Base-by-base conservation (phyloP, 306 rosid species). In the Glycine tomentella region DNA sequence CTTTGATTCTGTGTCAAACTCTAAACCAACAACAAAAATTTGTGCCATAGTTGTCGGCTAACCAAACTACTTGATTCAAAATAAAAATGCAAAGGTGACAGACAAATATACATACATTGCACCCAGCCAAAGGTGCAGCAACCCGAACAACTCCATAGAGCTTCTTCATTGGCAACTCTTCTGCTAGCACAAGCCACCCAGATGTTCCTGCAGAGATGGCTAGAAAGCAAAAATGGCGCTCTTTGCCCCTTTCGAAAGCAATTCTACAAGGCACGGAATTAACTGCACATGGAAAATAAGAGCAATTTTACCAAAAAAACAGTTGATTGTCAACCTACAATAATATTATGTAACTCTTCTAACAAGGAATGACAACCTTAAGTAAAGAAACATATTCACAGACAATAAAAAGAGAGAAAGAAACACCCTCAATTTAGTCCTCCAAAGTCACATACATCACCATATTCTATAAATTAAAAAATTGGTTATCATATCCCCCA, bases 161-260 rank as follows among this genome's bases (percentile, higher is more conserved):
- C 81, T 85, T 89, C 90, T 91, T 94, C 69, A 86, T 66, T 31
- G 97, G 97, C 77, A 89, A 81, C 36, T 90, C 94, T 75, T 94
- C 97, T 10, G 93, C 97, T 68, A 94, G 92, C 76, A 87, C 77
- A 63, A 88, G 87, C 97, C 97, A 92, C 62, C 98, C 98, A 31
- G 91, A 90, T 59, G 86, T 86, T 85, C 97, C 97, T 51, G 69
- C 59, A 46, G 97, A 87, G 81, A 89, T 53, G 51, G 97, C 92
- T 83, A 92, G 75, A 59, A 94, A 90, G 83, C 36, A 79, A 85
- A 94, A 91, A 73, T 92, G 93, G 6, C 97, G 93, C 56, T 94
- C 97, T 88, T 89, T 94, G 17, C 98, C 97, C 86, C 97, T 87
- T 87, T 92, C 98, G 8, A 94, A 94, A 12, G 98, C 93, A 86